Percentiles rank a stretch among this genome's conserved stretches.
phyloP scores from a whole-genome alignment of 2,329 filamentous ascomycete species.

The Hypomyces rosellus region DNA sequence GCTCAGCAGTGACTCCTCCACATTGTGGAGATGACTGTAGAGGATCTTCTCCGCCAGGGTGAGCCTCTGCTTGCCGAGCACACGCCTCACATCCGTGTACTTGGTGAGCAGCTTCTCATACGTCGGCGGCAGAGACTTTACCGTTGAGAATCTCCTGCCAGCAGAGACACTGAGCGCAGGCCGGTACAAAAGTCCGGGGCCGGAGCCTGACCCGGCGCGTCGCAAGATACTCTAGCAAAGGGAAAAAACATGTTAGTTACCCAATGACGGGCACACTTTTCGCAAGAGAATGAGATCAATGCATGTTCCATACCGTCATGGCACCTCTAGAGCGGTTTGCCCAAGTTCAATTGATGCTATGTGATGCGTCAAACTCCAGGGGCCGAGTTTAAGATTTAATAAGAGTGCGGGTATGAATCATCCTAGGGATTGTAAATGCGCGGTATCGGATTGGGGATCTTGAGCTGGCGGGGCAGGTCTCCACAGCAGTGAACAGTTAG shows the following conservation, averaged over 20 bases:
- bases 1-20: conserved; percentile 78
- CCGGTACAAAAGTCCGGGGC: conserved; percentile 8
- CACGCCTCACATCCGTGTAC: conserved; percentile 65
- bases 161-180: conserved; percentile 17
- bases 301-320: conserved; percentile 34
- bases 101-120: conserved; percentile 77
- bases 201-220: conserved; percentile 26
- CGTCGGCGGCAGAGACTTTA: conserved; percentile 53
- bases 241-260: conserved; percentile 4
- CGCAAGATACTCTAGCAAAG: conserved; percentile 31
- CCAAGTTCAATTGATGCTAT: conserved; percentile 48
- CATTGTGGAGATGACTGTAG: conserved; percentile 87
- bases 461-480: too few species aligned
- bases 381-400: background rate
- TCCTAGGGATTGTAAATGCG: conserved; percentile 26
- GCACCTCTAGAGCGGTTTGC: conserved; percentile 42
- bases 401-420: background rate
- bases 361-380: conserved; percentile 12
- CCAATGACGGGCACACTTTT: conserved; percentile 5
- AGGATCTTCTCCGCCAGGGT: conserved; percentile 97
- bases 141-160: conserved; percentile 32
- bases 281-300: background rate
- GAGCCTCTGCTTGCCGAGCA: conserved; percentile 62
- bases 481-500: too few species aligned
- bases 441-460: conserved; percentile 27